These are phyloP conservation scores for Exophiala sp. DNA, from an alignment of 2,329 filamentous ascomycete genomes.

Conservation along the genomic window DNA sequence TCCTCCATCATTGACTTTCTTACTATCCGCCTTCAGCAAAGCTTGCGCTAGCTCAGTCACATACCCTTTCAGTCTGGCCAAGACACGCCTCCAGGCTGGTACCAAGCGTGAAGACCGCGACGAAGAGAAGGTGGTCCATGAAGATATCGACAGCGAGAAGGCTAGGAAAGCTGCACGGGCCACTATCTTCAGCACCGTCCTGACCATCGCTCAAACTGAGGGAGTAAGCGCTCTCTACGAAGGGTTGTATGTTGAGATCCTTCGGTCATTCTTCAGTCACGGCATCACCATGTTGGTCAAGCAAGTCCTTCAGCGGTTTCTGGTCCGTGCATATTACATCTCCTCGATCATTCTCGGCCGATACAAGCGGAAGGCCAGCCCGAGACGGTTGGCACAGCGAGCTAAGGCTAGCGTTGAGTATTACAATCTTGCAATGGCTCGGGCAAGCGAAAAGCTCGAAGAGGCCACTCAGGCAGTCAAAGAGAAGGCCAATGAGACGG, in stretches of 20 bases:
- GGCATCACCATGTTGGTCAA: constrained; percentile 85
- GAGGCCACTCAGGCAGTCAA: constrained; percentile 25
- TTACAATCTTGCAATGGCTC: constrained; percentile 37
- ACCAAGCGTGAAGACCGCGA: constrained; percentile 38
- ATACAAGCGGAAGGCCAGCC: constrained; percentile 36
- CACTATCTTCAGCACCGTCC: constrained; percentile 59
- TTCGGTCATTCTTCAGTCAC: constrained; percentile 80
- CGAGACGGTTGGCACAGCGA: constrained; percentile 36
- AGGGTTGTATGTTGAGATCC: constrained; percentile 67
- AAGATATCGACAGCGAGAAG: constrained; percentile 32
- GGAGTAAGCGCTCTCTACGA: constrained; percentile 66
- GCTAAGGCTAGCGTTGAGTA: constrained; percentile 37
- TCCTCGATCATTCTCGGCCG: constrained; percentile 45
- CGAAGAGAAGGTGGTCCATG: constrained; percentile 28
- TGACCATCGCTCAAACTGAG: constrained; percentile 55
- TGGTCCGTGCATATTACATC: constrained; percentile 67
- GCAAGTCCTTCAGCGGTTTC: constrained; percentile 64
- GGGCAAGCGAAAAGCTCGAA: constrained; percentile 34
- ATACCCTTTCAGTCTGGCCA: constrained; percentile 83
- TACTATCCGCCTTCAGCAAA: constrained; percentile 72
- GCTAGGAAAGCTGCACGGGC: constrained; percentile 33
- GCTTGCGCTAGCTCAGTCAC: constrained; percentile 68
- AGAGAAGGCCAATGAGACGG: constrained; percentile 37
- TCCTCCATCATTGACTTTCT: constrained; percentile 52
- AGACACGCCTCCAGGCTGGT: constrained; percentile 64